Evolutionary conservation across 1,284 basidiomycete genomes (phyloP).

Genomic region (Irpex sp.): DNA sequence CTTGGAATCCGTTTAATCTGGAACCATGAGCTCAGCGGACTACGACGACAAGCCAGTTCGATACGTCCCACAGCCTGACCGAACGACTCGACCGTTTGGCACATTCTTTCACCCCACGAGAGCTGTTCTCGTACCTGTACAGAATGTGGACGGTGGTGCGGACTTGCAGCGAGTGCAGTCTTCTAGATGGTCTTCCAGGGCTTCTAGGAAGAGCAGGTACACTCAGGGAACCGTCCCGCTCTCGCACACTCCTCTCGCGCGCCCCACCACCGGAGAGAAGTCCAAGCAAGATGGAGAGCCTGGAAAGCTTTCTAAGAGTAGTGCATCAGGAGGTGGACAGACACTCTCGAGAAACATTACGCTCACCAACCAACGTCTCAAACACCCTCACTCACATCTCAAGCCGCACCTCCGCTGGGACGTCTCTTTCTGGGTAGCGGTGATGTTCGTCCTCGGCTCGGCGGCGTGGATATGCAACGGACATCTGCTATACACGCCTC

Average conservation of each 20-base stretch:
- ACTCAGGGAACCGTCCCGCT: conserved; percentile 12
- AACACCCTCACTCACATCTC: conserved; percentile 15
- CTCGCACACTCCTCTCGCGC: neutral
- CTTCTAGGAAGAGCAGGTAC: conserved; percentile 20
- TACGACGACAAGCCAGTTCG: neutral
- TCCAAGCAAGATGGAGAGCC: too few species aligned
- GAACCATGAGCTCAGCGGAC: neutral
- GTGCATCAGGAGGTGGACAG: too few species aligned
- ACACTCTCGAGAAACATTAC: conserved; percentile 12
- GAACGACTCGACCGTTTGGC: neutral
- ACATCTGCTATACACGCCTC: conserved; percentile 49
- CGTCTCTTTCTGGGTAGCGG: conserved; percentile 27
- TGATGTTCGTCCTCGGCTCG: conserved; percentile 29
- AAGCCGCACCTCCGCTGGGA: conserved; percentile 23
- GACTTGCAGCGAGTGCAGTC: neutral
- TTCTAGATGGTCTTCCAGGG: conserved; percentile 16
- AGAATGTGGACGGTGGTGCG: neutral
- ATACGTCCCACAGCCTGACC: neutral
- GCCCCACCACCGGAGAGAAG: too few species aligned
- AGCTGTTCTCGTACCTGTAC: neutral
- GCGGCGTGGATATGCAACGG: conserved; percentile 47
- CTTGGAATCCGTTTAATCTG: neutral
- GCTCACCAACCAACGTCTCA: conserved; percentile 17
- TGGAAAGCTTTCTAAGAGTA: too few species aligned
- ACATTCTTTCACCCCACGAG: neutral